phyloP scores from a whole-genome alignment of 768 basidiomycete genomes.

The Naganishia onofrii region DNA sequence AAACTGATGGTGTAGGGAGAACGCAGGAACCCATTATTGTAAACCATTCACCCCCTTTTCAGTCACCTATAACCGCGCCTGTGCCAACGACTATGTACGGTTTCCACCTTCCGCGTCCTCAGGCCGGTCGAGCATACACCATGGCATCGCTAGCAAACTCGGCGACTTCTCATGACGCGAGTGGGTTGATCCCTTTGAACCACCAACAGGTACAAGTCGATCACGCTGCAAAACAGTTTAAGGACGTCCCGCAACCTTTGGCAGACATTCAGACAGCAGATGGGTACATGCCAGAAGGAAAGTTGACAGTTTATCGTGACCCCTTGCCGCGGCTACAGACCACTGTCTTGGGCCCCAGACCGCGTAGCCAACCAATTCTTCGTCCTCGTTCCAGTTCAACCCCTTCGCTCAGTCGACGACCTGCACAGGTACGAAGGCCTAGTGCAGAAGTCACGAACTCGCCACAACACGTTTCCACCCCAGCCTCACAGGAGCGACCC shows the following conservation, averaged over 20 bases:
- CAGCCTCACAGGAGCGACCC: not conserved
- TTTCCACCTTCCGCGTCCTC: conserved; percentile 29
- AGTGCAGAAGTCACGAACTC: too few relatives aligned
- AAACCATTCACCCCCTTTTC: not conserved
- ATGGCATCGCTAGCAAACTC: not conserved
- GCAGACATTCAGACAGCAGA: not conserved
- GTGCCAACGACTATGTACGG: conserved; percentile 23
- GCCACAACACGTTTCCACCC: not conserved
- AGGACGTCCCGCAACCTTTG: not conserved
- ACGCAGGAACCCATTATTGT: not conserved
- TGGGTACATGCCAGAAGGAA: too few relatives aligned
- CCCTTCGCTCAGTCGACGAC: not conserved
- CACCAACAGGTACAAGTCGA: not conserved
- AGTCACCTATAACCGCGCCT: not conserved
- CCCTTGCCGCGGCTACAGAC: not conserved
- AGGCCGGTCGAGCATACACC: conserved; percentile 25
- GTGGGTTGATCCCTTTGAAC: not conserved
- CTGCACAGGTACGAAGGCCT: not conserved
- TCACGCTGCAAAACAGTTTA: not conserved
- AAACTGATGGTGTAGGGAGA: not conserved
- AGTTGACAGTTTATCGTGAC: too few relatives aligned
- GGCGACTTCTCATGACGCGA: not conserved
- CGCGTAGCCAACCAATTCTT: not conserved
- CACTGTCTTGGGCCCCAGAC: not conserved
- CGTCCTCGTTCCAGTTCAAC: not conserved